A percentile compares a stretch with the other conserved stretches of the same genome.
phyloP scores from a whole-genome alignment of 352 stramenopile species.

The Aphanomyces invadans region DNA sequence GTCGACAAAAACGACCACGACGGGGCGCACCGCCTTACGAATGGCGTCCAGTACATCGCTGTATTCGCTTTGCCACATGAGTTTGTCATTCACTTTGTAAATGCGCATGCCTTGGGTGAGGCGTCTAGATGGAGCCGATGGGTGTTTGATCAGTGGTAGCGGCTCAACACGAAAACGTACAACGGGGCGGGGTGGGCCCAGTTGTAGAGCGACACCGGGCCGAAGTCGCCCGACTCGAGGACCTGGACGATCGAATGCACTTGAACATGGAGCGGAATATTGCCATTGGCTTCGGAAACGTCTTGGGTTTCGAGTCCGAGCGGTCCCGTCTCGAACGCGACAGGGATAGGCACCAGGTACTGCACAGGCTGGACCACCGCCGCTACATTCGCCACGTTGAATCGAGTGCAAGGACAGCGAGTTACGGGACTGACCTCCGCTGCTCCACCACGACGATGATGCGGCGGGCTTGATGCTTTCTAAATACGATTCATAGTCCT shows the following conservation, averaged over 20 bases:
- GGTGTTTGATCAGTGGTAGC: background rate
- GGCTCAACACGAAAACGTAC: background rate
- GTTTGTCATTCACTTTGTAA: constrained; percentile 9
- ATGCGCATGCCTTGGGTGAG: background rate
- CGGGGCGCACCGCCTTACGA: background rate
- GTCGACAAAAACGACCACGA: constrained; percentile 2
- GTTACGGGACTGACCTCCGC: background rate
- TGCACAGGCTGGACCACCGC: background rate
- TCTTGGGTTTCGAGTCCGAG: constrained; percentile 3
- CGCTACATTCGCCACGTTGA: too few relatives aligned
- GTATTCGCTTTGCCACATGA: background rate
- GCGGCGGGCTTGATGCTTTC: background rate
- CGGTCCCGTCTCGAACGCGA: background rate
- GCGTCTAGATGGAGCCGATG: background rate
- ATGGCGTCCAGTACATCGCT: constrained; percentile 2
- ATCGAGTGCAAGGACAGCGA: too few relatives aligned
- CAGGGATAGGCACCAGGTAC: background rate
- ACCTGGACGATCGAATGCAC: constrained; percentile 9
- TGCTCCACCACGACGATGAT: background rate
- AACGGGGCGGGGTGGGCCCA: background rate
- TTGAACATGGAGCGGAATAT: constrained; percentile 5
- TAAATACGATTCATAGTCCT: constrained; percentile 6
- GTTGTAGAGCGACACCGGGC: constrained; percentile 2
- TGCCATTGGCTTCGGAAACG: background rate
- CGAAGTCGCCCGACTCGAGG: background rate